A percentile compares a stretch with the other conserved stretches of the same genome.
Conservation (phyloP, 106 monocot species). For the Acorus calamus region DNA sequence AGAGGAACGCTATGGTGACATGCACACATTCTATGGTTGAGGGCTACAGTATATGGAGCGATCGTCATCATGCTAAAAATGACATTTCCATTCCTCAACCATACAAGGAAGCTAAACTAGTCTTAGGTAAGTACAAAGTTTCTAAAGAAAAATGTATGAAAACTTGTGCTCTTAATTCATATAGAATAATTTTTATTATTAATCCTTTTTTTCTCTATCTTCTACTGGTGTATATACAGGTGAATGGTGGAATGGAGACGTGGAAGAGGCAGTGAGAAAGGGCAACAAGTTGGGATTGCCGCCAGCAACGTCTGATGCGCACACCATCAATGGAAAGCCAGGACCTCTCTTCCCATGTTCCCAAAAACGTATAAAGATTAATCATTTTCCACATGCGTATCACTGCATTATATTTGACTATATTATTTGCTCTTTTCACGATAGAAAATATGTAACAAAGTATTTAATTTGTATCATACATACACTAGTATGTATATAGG, state of each 20-base stretch:
- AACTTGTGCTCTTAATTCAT: too few relatives aligned
- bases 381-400: not conserved
- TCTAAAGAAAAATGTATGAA: too few relatives aligned
- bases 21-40: constrained; percentile 49
- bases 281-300: constrained; percentile 13
- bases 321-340: constrained; percentile 24
- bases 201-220: too few relatives aligned
- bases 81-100: constrained; percentile 31
- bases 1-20: constrained; percentile 50
- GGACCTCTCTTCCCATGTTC: constrained; percentile 25
- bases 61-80: constrained; percentile 33
- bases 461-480: too few relatives aligned
- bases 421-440: too few relatives aligned
- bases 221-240: constrained; percentile 3
- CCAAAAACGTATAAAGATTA: constrained; percentile 7
- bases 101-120: constrained; percentile 16
- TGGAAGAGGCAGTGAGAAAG: constrained; percentile 9
- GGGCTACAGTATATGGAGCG: constrained; percentile 47
- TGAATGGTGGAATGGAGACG: constrained; percentile 24
- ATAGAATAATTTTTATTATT: too few relatives aligned
- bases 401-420: too few relatives aligned
- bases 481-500: too few relatives aligned
- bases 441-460: too few relatives aligned
- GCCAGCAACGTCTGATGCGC: constrained; percentile 18
- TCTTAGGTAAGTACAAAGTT: constrained; percentile 10